Conservation (phyloP, 257 asterid genomes). For the Prunella vulgaris region DNA sequence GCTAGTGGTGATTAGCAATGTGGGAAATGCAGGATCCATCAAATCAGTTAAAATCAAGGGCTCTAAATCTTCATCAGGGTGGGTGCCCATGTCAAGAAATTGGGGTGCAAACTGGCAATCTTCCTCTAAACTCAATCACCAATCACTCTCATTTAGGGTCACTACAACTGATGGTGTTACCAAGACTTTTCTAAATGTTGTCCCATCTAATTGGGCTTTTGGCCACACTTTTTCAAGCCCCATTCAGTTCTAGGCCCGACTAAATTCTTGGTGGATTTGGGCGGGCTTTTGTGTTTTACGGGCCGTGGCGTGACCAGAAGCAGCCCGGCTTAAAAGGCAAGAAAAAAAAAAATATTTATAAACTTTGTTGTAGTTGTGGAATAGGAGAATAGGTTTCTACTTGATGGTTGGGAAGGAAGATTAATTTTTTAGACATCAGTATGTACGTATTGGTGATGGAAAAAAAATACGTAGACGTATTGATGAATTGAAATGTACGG, state of each 20-base stretch:
- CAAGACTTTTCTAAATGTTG: constrained; percentile 43
- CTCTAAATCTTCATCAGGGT: constrained; percentile 44
- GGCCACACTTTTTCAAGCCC: constrained; percentile 68
- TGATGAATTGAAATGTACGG: no score
- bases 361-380: background rate
- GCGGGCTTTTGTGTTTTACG: constrained; percentile 25
- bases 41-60: constrained; percentile 71
- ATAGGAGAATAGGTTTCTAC: background rate
- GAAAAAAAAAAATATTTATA: no score
- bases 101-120: constrained; percentile 97
- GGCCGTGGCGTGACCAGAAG: constrained; percentile 70
- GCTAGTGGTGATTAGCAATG: constrained; percentile 60
- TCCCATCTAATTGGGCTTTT: constrained; percentile 66
- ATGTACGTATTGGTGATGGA: no score
- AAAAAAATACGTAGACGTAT: no score
- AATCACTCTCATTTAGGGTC: constrained; percentile 65
- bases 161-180: constrained; percentile 67
- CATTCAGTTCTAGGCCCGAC: constrained; percentile 36
- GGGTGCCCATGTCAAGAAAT: constrained; percentile 81
- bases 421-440: no score
- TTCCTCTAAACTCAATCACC: constrained; percentile 51
- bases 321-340: constrained; percentile 47
- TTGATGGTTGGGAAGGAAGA: background rate
- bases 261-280: background rate
- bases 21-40: constrained; percentile 76